A percentile compares a stretch with the other conserved stretches of the same genome.
These are phyloP conservation scores for Xerocomellus amylosporus DNA, from an alignment of 768 basidiomycete genomes.

Conservation along the genomic window DNA sequence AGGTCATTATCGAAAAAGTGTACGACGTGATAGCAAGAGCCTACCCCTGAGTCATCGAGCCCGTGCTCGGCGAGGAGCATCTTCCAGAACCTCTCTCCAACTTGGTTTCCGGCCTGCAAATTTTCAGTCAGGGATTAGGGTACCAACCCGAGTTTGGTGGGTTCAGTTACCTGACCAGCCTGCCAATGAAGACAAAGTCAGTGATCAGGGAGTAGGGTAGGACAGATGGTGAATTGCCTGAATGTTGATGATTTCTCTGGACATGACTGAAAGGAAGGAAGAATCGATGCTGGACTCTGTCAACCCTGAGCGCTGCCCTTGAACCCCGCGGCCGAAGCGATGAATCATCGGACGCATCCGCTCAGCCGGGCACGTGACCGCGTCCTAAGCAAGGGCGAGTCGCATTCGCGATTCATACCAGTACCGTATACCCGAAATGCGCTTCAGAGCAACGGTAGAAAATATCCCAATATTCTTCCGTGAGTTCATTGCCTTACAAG, in stretches of 20 bases:
- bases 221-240: slow-evolving; percentile 45
- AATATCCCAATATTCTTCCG: slow-evolving; percentile 57
- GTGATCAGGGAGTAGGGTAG: neutral
- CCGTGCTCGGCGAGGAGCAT: slow-evolving; percentile 87
- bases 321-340: slow-evolving; percentile 9
- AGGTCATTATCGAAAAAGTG: slow-evolving; percentile 16
- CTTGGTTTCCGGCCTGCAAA: slow-evolving; percentile 65
- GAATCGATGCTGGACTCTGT: slow-evolving; percentile 7
- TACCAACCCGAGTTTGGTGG: neutral
- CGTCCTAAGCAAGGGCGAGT: neutral
- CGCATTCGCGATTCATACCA: no score
- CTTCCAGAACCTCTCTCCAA: slow-evolving; percentile 87
- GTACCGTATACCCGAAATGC: slow-evolving; percentile 43
- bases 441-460: slow-evolving; percentile 59
- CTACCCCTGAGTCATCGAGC: slow-evolving; percentile 66
- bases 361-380: slow-evolving; percentile 24
- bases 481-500: slow-evolving; percentile 25
- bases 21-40: slow-evolving; percentile 8
- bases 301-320: slow-evolving; percentile 4
- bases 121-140: slow-evolving; percentile 21
- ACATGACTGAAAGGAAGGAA: slow-evolving; percentile 42
- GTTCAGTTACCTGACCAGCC: slow-evolving; percentile 63
- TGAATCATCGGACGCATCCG: slow-evolving; percentile 19
- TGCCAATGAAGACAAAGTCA: slow-evolving; percentile 27
- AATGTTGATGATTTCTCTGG: slow-evolving; percentile 80